A percentile compares a stretch with the other conserved stretches of the same genome.
Conservation (phyloP, 148 eudicot genomes). For the Rhododendron williamsianum region DNA sequence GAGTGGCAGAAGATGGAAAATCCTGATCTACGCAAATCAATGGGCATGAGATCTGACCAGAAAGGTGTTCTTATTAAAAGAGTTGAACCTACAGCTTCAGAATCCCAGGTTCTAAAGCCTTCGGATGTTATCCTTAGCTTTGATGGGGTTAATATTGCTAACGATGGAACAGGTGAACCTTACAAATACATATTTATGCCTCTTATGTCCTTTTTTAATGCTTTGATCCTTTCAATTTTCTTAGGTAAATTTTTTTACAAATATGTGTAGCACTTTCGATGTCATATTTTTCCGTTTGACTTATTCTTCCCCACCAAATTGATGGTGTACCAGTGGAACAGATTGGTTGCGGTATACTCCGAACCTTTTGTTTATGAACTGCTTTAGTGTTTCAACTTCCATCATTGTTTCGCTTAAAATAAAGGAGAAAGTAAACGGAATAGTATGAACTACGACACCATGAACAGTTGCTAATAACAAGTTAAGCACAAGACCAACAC, state of each 20-base stretch:
- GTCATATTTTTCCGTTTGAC: neutral
- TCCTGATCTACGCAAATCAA: slow-evolving; percentile 37
- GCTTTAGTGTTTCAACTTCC: neutral
- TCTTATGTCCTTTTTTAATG: neutral
- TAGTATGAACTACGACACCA: neutral
- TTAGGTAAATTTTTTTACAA: neutral
- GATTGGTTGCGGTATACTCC: neutral
- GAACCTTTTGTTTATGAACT: neutral
- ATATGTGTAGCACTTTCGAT: neutral
- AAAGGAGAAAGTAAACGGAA: neutral
- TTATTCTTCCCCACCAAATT: neutral
- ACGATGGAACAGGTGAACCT: slow-evolving; percentile 44
- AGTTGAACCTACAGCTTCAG: slow-evolving; percentile 47
- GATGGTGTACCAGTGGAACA: neutral
- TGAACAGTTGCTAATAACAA: neutral
- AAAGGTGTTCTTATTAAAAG: slow-evolving; percentile 43
- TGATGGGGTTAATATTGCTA: slow-evolving; percentile 38
- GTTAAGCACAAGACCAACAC: neutral
- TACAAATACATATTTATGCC: neutral
- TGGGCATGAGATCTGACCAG: slow-evolving; percentile 39
- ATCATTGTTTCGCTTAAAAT: neutral
- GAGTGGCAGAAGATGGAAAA: slow-evolving; percentile 55
- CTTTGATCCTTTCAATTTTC: neutral
- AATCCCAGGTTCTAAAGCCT: slow-evolving; percentile 33
- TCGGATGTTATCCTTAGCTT: slow-evolving; percentile 48